phyloP scores from a whole-genome alignment of 208 protist species.

The Eutreptiella sp. region DNA sequence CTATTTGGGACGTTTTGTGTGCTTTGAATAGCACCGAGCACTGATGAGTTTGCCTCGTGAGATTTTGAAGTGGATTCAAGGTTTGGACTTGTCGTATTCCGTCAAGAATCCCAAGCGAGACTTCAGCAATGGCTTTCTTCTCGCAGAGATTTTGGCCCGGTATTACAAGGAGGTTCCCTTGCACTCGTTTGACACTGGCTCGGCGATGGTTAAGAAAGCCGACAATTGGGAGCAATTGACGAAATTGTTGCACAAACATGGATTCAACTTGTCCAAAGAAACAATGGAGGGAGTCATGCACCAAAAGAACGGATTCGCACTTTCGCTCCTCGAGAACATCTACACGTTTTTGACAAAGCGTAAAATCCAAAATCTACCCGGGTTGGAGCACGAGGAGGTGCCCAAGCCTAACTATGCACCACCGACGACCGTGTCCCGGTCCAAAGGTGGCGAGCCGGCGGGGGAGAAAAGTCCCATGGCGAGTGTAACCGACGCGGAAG shows the following conservation, averaged over 20 bases:
- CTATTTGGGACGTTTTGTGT: too few relatives aligned
- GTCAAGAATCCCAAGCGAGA: conserved; percentile 84
- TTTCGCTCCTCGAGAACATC: conserved; percentile 59
- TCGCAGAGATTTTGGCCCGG: conserved; percentile 82
- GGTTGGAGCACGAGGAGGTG: too few relatives aligned
- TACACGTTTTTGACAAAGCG: conserved; percentile 68
- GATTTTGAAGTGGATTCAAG: conserved; percentile 90
- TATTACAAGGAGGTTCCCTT: conserved; percentile 68
- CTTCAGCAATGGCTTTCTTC: conserved; percentile 82
- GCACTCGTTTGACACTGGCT: conserved; percentile 71
- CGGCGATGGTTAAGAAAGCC: conserved; percentile 56
- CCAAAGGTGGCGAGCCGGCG: too few relatives aligned
- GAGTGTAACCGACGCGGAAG: too few relatives aligned
- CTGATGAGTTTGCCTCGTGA: conserved; percentile 54
- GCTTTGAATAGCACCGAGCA: too few relatives aligned
- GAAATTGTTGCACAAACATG: conserved; percentile 56
- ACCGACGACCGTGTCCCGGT: background rate
- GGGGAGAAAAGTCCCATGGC: too few relatives aligned
- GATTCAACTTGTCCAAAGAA: conserved; percentile 51
- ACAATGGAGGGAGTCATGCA: conserved; percentile 70
- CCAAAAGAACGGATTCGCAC: conserved; percentile 49
- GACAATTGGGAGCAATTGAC: conserved; percentile 73
- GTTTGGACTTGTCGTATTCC: conserved; percentile 74
- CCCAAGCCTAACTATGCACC: conserved; percentile 9
- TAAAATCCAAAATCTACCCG: conserved; percentile 31